Percentiles rank a stretch among this genome's conserved stretches.
These are phyloP conservation scores for Aspergillus haitiensis DNA, from an alignment of 495 filamentous ascomycete species.

Conservation along the genomic window DNA sequence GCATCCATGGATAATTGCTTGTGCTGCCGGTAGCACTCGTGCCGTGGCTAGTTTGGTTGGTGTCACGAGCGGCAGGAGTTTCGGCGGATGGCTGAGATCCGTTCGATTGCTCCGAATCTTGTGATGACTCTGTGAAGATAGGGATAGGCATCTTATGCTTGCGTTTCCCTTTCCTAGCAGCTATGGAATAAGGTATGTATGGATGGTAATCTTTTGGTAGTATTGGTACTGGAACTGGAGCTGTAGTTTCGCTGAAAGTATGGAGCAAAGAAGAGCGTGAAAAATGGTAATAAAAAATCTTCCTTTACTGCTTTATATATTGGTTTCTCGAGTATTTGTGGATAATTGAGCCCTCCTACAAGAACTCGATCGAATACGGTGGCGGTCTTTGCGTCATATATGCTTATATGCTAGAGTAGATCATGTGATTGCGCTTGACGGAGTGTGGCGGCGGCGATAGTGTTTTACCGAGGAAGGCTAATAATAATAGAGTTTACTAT, in stretches of 20 bases:
- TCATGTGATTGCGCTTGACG: no score
- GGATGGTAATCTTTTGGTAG: neutral
- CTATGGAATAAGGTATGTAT: neutral
- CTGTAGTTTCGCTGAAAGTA: neutral
- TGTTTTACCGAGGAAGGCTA: no score
- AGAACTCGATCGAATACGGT: no score
- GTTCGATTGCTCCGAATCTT: neutral
- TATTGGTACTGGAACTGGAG: neutral
- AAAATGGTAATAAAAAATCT: no score
- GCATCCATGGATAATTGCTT: neutral
- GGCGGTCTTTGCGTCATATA: no score
- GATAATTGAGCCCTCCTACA: no score
- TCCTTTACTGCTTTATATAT: no score
- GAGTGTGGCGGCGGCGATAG: no score
- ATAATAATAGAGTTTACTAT: no score
- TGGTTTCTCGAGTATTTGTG: no score
- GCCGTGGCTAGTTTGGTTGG: neutral
- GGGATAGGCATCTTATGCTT: conserved; percentile 15
- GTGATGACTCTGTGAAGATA: conserved; percentile 9
- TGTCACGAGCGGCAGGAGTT: neutral
- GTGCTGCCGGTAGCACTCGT: conserved; percentile 4
- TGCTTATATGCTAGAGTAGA: no score
- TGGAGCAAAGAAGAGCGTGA: no score
- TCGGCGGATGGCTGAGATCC: conserved; percentile 1
- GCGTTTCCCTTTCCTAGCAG: neutral